Base-by-base conservation (phyloP, 208 protist genomes). In the Phytomonas serpens region DNA sequence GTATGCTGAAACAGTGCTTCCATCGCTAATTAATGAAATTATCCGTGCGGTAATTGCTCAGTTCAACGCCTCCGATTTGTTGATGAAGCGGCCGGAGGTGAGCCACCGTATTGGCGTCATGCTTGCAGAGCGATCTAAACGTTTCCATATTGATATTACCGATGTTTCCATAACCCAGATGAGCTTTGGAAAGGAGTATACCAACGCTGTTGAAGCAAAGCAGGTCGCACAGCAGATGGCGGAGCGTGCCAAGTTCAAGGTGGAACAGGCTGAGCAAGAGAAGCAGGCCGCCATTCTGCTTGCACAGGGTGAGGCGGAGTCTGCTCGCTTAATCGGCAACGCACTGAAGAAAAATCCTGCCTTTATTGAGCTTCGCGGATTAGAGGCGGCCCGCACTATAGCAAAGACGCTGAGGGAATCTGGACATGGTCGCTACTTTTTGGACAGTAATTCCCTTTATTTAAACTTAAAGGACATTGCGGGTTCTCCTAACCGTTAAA, bases 1-100 rank as follows among this genome's bases (percentile, higher is more conserved):
- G 78, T 99, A 98, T 87, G 97, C 97, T 36, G 97, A 99, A 76
- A 97, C 97, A 62, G 97, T 99, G 13, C 85, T 99, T 64, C 98
- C 98, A 4, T 99, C 97, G 2, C 98, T 99, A 37, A 93, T 97
- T 37, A 99, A 99, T 80, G 99, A 99, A 84, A 98, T 99, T 57
- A 94, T 99, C 69, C 99, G 99, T 69, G 86, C 91, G 57, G 97
- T 99, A 0, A 98, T 99, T 69, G 98, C 98, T 19, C 98, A 99
- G 84, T 99, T 99, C 81, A 99, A 99, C 80, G 99, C 98, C 9
- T 87, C 96, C 0, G 98, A 99, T 83, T 87, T 99, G 10, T 95
- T 99, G 71, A 98, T 96, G 38, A 94, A 98, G 89, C 92, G 98
- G 68, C 96, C 94, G 34, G 86, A 98, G 76, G 96, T 99, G 64